Percentiles rank a stretch among this genome's conserved stretches.
These are phyloP conservation scores for Myotisia sp. DNA, from an alignment of 2,329 filamentous ascomycete genomes.

Conservation along the genomic window DNA sequence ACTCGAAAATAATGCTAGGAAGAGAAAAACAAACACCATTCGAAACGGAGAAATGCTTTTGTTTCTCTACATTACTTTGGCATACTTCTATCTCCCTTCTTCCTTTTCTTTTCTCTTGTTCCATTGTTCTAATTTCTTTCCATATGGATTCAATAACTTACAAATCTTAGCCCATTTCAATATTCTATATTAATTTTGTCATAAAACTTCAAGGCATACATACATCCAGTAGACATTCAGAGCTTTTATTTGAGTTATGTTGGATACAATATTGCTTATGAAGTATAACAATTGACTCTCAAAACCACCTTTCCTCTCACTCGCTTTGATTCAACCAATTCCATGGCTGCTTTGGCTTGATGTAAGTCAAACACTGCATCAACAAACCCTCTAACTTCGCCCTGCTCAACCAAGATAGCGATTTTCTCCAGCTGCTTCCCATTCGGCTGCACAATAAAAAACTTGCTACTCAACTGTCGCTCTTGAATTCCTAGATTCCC, in stretches of 20 bases:
- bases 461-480: constrained; percentile 16
- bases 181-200: too few relatives aligned
- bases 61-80: too few relatives aligned
- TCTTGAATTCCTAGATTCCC: constrained; percentile 6
- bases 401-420: constrained; percentile 22
- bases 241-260: too few relatives aligned
- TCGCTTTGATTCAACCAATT: constrained; percentile 18
- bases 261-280: too few relatives aligned
- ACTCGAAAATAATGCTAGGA: constrained; percentile 1
- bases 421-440: constrained; percentile 22
- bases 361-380: constrained; percentile 23
- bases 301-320: constrained; percentile 23
- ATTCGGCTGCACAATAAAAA: constrained; percentile 27
- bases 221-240: constrained; percentile 6
- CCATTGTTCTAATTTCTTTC: too few relatives aligned
- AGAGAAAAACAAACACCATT: neutral
- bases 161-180: too few relatives aligned
- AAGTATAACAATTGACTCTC: constrained; percentile 17
- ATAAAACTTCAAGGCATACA: constrained; percentile 4
- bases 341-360: constrained; percentile 23
- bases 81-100: too few relatives aligned
- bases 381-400: constrained; percentile 22
- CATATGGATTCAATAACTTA: too few relatives aligned
- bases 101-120: too few relatives aligned
- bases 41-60: too few relatives aligned